phyloP scores from a whole-genome alignment of 2,329 filamentous ascomycete genomes.

The Orbilia brochopaga region DNA sequence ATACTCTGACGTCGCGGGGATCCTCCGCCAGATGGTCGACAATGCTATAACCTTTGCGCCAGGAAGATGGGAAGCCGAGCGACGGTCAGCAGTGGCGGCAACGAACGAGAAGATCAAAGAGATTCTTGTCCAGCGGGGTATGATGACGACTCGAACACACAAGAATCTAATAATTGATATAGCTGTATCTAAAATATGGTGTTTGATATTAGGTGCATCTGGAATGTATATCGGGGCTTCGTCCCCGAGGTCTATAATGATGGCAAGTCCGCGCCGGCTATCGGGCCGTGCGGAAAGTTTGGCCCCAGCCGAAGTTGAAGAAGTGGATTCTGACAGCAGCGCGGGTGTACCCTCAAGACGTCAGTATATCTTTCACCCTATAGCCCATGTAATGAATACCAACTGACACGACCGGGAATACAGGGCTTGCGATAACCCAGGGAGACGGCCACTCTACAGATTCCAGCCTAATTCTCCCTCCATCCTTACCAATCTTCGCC shows the following conservation, averaged over 20 bases:
- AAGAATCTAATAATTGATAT: conserved; percentile 6
- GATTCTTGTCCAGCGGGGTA: conserved; percentile 46
- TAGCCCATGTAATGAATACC: too few species aligned
- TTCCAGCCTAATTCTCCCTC: conserved; percentile 40
- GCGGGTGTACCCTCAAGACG: conserved; percentile 19
- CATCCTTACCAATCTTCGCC: conserved; percentile 42
- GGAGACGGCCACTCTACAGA: conserved; percentile 22
- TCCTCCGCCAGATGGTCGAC: conserved; percentile 55
- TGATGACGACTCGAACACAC: not conserved
- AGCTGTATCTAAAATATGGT: not conserved
- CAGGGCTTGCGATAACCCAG: conserved; percentile 23
- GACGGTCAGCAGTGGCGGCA: conserved; percentile 42
- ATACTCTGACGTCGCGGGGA: conserved; percentile 65
- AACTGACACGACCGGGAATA: conserved; percentile 4
- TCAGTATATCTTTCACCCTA: conserved; percentile 27
- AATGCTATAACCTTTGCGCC: conserved; percentile 57
- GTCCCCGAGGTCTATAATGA: conserved; percentile 40
- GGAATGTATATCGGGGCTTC: conserved; percentile 30
- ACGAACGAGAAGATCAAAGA: conserved; percentile 48
- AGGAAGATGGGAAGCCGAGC: conserved; percentile 50
- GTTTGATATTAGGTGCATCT: conserved; percentile 34
- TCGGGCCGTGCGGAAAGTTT: conserved; percentile 17
- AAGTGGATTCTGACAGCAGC: conserved; percentile 29
- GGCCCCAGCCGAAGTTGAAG: conserved; percentile 33
- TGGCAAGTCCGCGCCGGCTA: conserved; percentile 30